Percentiles rank a stretch among this genome's conserved stretches.
Evolutionary conservation across 202 grass and related monocot species (phyloP).

Genomic region (Setaria italica): DNA sequence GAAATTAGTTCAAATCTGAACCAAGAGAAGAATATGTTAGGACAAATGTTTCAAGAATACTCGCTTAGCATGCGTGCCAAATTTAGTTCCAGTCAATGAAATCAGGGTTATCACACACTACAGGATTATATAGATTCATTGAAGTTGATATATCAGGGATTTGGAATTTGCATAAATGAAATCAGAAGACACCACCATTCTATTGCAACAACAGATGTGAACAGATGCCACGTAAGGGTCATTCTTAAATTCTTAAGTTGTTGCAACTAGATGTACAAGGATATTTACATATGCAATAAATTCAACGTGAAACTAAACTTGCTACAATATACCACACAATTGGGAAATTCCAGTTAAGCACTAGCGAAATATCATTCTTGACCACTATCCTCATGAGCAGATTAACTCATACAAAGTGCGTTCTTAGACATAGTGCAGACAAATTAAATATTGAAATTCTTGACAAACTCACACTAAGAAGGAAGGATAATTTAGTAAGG

Average conservation of each 20-base stretch:
- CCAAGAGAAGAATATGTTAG: not conserved
- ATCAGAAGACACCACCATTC: not conserved
- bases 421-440: conserved; percentile 26
- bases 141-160: conserved; percentile 1
- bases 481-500: not conserved
- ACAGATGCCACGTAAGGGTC: conserved; percentile 11
- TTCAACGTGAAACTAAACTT: not conserved
- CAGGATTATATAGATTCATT: not conserved
- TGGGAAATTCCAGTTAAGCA: not conserved
- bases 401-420: conserved; percentile 1
- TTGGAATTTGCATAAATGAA: not conserved
- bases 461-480: not conserved
- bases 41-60: not conserved
- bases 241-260: conserved; percentile 30
- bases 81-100: too few relatives aligned
- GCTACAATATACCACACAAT: not conserved
- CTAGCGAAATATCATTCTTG: not conserved
- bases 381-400: not conserved
- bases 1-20: conserved; percentile 5
- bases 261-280: conserved; percentile 16
- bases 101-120: not conserved
- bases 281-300: conserved; percentile 34
- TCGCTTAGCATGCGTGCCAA: not conserved
- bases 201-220: not conserved
- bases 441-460: not conserved